Evolutionary conservation across 108 stramenopile genomes (phyloP).

Genomic region (Bacterosira constricta): DNA sequence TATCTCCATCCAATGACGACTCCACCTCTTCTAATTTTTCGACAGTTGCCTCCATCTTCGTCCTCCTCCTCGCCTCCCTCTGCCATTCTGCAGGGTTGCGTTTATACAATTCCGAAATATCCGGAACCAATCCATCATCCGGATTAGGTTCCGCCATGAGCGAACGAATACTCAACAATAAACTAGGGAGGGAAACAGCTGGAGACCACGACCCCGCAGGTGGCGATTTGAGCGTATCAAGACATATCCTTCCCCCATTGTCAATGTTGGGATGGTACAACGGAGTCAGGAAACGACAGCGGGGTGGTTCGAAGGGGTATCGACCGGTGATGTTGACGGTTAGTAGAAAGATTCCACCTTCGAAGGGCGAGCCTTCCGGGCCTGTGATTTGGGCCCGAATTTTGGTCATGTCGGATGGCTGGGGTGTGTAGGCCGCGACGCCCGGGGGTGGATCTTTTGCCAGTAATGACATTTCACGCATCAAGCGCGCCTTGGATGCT

Average conservation of each 20-base stretch:
- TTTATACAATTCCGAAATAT: conserved; percentile 59
- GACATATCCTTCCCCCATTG: conserved; percentile 68
- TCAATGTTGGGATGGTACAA: conserved; percentile 77
- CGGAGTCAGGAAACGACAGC: conserved; percentile 72
- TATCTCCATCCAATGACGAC: conserved; percentile 17
- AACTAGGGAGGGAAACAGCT: conserved; percentile 67
- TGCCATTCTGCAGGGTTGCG: conserved; percentile 30
- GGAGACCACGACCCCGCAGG: conserved; percentile 73
- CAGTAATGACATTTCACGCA: conserved; percentile 62
- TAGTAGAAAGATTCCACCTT: conserved; percentile 62
- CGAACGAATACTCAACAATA: conserved; percentile 68
- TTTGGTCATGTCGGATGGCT: conserved; percentile 56
- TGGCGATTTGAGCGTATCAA: conserved; percentile 65
- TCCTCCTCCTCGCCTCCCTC: conserved; percentile 39
- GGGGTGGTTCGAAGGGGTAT: conserved; percentile 77
- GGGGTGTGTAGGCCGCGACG: conserved; percentile 62
- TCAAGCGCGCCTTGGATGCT: conserved; percentile 50
- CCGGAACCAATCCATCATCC: conserved; percentile 77
- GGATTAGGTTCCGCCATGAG: conserved; percentile 73
- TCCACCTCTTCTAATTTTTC: conserved; percentile 41
- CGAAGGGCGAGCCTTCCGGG: conserved; percentile 68
- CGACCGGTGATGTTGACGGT: conserved; percentile 50
- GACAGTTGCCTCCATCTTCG: conserved; percentile 43
- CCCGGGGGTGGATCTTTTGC: conserved; percentile 69
- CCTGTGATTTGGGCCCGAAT: conserved; percentile 72